Evolutionary conservation across 2,329 filamentous ascomycete species (phyloP), one percentile per base, ranked within the genome.

Genomic region (Phyllosticta paracitricarpa): DNA sequence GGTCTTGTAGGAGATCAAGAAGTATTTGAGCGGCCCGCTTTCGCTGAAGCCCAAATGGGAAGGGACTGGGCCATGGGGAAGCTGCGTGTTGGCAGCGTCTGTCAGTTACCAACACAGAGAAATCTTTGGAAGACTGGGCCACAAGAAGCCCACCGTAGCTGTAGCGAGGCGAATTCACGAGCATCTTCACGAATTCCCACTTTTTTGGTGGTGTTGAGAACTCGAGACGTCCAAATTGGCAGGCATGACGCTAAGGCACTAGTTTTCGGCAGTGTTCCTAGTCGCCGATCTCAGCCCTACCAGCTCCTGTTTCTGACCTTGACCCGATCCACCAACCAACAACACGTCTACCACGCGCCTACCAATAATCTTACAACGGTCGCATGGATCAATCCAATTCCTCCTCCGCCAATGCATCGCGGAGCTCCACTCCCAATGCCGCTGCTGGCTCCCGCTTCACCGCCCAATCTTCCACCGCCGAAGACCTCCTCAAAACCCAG

Each of bases 401-500:
- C 33, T 65, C 67, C 8, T 69, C 69, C 14, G 61, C 56, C 35
- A 56, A 61, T n/a, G 63, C 63, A 9, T 71, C 70, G 24, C 71
- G 74, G 28, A 74, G 72, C 51, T 77, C 77, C 22, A 80, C 78
- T 28, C 78, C 72, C 51, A 75, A 77, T 61, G 75, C 78, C 14
- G 65, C 63, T 51, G 66, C 67, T 19, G 81, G 82, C 61, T 56
- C 60, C 24, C 85, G 88, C 64, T 96, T 96, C 75, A 87, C 86
- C 1, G 81, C 87, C 52, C 89, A 92, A 70, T 87, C 86, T 65
- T 81, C 87, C 66, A 89, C 89, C 1, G 89, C 89, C 1, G 85
- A 93, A 73, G 87, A 96, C 70, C 81, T 91, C 14, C 81, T 96
- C 56, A 93, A 93, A 63, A 89, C 85, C 59, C 86, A 91, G 70